Evolutionary conservation across 129 eudicot species (phyloP).

Genomic region (Kitagawia praeruptora): DNA sequence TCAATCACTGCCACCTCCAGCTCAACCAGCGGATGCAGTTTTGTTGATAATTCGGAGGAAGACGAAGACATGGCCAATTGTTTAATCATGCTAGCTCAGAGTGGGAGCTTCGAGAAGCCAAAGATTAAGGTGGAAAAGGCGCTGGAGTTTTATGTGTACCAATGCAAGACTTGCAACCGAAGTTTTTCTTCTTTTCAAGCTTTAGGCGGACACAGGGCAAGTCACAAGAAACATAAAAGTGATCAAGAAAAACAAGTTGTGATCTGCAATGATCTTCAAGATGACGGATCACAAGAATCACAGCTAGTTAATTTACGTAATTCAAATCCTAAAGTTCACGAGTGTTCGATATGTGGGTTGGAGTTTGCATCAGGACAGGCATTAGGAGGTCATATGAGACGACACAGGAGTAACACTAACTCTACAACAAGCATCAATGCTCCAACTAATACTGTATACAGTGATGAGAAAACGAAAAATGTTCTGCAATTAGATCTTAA

Average conservation of each 20-base stretch:
- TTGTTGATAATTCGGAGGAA: conserved; percentile 32
- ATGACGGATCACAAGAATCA: conserved; percentile 5
- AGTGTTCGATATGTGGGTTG: conserved; percentile 77
- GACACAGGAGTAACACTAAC: conserved; percentile 44
- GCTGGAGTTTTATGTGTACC: conserved; percentile 40
- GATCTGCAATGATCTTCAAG: neutral
- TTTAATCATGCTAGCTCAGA: conserved; percentile 65
- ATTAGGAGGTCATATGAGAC: conserved; percentile 89
- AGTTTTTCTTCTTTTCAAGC: conserved; percentile 89
- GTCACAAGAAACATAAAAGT: conserved; percentile 71
- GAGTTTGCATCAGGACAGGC: conserved; percentile 90
- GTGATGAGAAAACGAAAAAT: conserved; percentile 6
- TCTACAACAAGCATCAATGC: neutral
- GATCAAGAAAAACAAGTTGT: conserved; percentile 15
- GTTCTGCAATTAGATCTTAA: conserved; percentile 69
- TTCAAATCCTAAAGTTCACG: conserved; percentile 37
- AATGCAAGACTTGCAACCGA: conserved; percentile 80
- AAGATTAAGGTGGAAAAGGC: conserved; percentile 21
- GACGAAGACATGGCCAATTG: conserved; percentile 87
- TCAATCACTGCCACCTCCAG: conserved; percentile 19
- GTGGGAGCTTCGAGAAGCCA: conserved; percentile 14
- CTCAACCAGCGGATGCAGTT: conserved; percentile 11
- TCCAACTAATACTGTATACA: neutral
- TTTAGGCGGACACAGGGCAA: conserved; percentile 82
- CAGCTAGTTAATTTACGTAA: neutral